Percentiles rank a stretch among this genome's conserved stretches.
Evolutionary conservation across 345 rosid genomes (phyloP).

Genomic region (Eucalyptus erythrocorys): DNA sequence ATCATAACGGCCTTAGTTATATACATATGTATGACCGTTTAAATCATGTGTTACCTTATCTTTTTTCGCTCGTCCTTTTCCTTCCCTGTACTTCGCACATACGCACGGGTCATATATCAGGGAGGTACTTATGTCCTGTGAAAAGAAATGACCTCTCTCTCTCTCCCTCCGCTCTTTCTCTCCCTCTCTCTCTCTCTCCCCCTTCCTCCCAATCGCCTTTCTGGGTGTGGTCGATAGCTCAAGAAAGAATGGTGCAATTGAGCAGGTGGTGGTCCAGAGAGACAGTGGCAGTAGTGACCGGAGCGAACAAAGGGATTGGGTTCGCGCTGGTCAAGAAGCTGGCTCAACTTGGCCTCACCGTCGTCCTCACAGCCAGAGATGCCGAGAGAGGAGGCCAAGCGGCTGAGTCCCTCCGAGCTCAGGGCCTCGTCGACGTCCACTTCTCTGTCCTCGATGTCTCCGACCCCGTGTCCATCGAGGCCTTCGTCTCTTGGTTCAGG

Average conservation of each 20-base stretch:
- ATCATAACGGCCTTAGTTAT: not conserved
- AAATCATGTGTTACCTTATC: not conserved
- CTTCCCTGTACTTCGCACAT: not conserved
- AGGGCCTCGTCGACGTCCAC: constrained; percentile 24
- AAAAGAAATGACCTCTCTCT: not conserved
- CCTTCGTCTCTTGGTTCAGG: constrained; percentile 45
- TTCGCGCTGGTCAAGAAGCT: constrained; percentile 59
- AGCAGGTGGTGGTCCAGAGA: constrained; percentile 72
- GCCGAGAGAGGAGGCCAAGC: constrained; percentile 41
- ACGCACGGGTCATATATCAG: not conserved
- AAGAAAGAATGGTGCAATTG: not conserved
- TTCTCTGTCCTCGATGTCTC: constrained; percentile 60
- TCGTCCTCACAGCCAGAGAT: constrained; percentile 66
- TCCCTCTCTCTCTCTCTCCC: not conserved
- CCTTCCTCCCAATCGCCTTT: not conserved
- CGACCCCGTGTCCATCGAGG: constrained; percentile 32
- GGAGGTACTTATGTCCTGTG: not conserved
- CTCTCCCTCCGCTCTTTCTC: not conserved
- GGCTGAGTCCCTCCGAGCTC: constrained; percentile 20
- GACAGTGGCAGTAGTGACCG: constrained; percentile 69
- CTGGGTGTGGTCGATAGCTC: not conserved
- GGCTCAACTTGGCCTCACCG: constrained; percentile 52
- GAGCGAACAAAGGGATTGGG: constrained; percentile 88
- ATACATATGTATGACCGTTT: not conserved
- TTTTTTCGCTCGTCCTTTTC: not conserved